Conservation (phyloP, 371 early-diverging fungal species). For the Mucor racemosus region DNA sequence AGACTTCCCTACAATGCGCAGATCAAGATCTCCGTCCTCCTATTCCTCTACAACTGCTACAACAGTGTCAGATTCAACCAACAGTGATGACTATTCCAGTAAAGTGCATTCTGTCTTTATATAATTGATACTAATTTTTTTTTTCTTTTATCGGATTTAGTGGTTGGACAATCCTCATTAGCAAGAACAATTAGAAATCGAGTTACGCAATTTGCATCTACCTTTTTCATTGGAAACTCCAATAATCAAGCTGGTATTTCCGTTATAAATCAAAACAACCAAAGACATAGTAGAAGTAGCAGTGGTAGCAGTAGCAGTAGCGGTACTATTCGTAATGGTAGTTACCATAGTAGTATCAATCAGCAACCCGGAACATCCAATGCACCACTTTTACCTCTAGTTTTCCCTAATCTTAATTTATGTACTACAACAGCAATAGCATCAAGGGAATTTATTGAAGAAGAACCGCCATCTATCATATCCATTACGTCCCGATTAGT, state of each 20-base stretch:
- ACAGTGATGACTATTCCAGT: neutral
- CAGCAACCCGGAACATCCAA: neutral
- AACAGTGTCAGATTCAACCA: neutral
- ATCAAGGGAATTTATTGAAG: neutral
- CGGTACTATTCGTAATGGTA: no score
- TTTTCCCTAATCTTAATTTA: neutral
- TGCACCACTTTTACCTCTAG: neutral
- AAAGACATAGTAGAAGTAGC: neutral
- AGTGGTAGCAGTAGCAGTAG: neutral
- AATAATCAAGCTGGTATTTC: neutral
- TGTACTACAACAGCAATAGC: neutral
- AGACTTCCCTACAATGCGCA: neutral
- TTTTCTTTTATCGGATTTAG: neutral
- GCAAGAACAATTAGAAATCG: slow-evolving; percentile 13
- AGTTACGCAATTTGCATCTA: slow-evolving; percentile 19
- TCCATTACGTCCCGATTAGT: slow-evolving; percentile 13
- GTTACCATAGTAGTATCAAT: neutral
- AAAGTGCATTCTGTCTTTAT: neutral
- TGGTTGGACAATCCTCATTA: slow-evolving; percentile 2
- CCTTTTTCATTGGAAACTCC: neutral
- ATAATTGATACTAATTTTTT: neutral
- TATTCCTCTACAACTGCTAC: neutral
- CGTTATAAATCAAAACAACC: neutral
- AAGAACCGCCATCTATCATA: slow-evolving; percentile 14
- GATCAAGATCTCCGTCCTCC: neutral